phyloP scores from a whole-genome alignment of 257 asterid genomes.

The Apocynum venetum region DNA sequence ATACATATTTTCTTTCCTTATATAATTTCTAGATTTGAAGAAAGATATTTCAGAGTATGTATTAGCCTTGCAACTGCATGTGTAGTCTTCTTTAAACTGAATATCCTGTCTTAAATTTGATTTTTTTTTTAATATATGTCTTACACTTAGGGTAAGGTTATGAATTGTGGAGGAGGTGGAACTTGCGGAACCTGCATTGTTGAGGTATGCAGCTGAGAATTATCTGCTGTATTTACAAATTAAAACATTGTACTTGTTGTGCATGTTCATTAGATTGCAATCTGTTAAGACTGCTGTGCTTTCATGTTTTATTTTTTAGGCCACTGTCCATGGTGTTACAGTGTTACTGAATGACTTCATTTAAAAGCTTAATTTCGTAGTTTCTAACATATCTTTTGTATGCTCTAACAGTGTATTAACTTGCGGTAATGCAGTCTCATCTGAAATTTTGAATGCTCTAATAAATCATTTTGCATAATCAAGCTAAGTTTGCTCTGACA shows the following conservation, averaged over 20 bases:
- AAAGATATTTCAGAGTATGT: not conserved
- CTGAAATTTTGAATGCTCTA: no score
- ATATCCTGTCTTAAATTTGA: not conserved
- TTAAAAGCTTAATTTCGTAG: not conserved
- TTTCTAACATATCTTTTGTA: not conserved
- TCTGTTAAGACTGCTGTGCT: not conserved
- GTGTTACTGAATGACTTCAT: not conserved
- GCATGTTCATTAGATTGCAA: not conserved
- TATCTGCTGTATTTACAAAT: not conserved
- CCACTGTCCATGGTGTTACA: not conserved
- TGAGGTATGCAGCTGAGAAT: slow-evolving; percentile 41
- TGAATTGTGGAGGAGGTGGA: slow-evolving; percentile 91
- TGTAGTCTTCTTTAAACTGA: not conserved
- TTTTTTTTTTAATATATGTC: not conserved
- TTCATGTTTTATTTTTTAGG: not conserved
- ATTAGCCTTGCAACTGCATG: not conserved
- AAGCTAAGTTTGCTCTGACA: no score
- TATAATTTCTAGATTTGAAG: not conserved
- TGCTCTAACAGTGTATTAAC: not conserved
- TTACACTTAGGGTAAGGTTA: slow-evolving; percentile 60
- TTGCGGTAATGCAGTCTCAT: not conserved
- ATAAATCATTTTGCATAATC: no score
- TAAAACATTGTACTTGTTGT: not conserved
- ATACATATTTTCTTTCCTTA: not conserved
- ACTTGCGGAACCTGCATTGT: slow-evolving; percentile 93